These are phyloP conservation scores for Leishmania guyanensis DNA, from an alignment of 208 protist species.

Conservation along the genomic window DNA sequence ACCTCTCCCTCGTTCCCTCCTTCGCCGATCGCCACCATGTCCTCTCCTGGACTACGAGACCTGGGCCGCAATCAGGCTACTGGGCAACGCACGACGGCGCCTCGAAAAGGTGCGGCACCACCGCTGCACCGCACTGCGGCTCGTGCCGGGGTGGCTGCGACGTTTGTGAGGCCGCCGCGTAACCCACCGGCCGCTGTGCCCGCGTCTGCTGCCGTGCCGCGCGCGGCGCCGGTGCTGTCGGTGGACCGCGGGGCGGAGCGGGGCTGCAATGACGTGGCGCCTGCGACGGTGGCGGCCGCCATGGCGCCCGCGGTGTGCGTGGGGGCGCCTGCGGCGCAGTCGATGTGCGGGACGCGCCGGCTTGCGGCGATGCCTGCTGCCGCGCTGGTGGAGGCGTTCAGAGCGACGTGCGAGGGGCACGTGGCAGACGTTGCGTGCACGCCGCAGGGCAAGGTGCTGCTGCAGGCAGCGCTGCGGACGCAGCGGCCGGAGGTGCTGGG, in stretches of 20 bases:
- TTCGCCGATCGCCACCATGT: conserved; percentile 1
- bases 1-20: not conserved
- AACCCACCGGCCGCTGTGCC: conserved; percentile 18
- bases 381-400: conserved; percentile 26
- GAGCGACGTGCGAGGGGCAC: conserved; percentile 34
- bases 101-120: conserved; percentile 21
- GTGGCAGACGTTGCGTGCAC: conserved; percentile 69
- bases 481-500: conserved; percentile 45
- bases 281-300: not conserved
- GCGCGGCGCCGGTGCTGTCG: conserved; percentile 34
- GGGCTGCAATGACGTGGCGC: not conserved
- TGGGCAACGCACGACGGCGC: conserved; percentile 5
- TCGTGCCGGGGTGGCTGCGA: conserved; percentile 21
- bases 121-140: conserved; percentile 9
- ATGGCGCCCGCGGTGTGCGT: conserved; percentile 1
- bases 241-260: conserved; percentile 14
- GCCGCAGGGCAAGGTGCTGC: conserved; percentile 51
- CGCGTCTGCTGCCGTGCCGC: conserved; percentile 2
- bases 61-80: conserved; percentile 9
- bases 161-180: conserved; percentile 68
- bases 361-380: conserved; percentile 10
- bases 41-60: conserved; percentile 3
- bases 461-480: conserved; percentile 55
- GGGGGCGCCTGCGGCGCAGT: conserved; percentile 1
- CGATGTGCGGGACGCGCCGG: not conserved